A percentile compares a stretch with the other conserved stretches of the same genome.
phyloP scores from a whole-genome alignment of 116 monocot genomes.

The Iris pallida region DNA sequence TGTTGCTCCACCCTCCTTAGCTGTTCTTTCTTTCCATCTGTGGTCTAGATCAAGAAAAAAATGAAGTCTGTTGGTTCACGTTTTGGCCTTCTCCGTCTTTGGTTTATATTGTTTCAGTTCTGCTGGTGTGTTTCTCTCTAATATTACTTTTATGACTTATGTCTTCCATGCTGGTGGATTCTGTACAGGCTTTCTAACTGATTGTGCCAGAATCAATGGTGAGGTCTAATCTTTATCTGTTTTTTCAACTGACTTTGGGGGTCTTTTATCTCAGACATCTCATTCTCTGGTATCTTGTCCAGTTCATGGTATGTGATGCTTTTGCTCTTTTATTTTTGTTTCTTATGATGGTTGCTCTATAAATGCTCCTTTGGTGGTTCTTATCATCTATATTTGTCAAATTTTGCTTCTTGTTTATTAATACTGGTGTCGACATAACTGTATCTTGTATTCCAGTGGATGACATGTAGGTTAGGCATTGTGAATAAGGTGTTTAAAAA shows the following conservation, averaged over 20 bases:
- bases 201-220: neutral
- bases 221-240: constrained; percentile 8
- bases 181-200: constrained; percentile 4
- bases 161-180: constrained; percentile 14
- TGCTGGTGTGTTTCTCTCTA: constrained; percentile 3
- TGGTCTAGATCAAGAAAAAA: constrained; percentile 19
- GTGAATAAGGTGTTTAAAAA: too few species aligned
- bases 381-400: too few species aligned
- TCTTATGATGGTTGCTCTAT: constrained; percentile 11
- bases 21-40: constrained; percentile 21
- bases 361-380: constrained; percentile 9
- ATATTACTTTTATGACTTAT: neutral
- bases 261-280: constrained; percentile 5
- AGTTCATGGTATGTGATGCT: constrained; percentile 1
- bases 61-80: constrained; percentile 12
- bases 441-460: too few species aligned
- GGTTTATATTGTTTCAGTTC: neutral
- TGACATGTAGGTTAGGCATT: too few species aligned
- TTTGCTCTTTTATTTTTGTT: constrained; percentile 7
- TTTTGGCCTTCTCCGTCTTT: neutral
- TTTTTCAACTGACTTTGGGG: constrained; percentile 11
- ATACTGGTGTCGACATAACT: too few species aligned
- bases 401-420: constrained; percentile 6
- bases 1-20: constrained; percentile 9
- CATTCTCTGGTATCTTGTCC: constrained; percentile 8